These are phyloP conservation scores for Colletotrichum theobromicola DNA, from an alignment of 2,329 filamentous ascomycete genomes.

Conservation along the genomic window DNA sequence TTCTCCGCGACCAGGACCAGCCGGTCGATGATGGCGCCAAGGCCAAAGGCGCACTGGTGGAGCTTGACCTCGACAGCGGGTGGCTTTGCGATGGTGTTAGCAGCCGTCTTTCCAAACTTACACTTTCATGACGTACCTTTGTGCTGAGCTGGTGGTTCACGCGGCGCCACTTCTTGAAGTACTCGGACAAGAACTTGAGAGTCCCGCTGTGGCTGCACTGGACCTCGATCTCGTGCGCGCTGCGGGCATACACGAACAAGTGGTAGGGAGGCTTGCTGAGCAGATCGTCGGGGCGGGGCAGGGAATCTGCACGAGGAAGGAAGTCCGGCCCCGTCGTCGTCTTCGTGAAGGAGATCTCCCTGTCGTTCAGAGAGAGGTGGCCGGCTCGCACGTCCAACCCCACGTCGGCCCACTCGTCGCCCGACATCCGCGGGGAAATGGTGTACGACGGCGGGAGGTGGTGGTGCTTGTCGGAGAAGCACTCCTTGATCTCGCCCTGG, in stretches of 20 bases:
- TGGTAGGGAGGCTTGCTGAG: constrained; percentile 53
- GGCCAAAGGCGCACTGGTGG: constrained; percentile 49
- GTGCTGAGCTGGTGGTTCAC: constrained; percentile 43
- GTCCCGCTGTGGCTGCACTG: constrained; percentile 53
- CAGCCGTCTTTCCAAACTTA: not conserved
- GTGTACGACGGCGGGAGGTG: not conserved
- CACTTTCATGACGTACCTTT: constrained; percentile 28
- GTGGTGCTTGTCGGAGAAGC: constrained; percentile 33
- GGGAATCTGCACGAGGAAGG: constrained; percentile 43
- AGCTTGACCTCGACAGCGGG: constrained; percentile 46
- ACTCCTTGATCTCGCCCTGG: constrained; percentile 36
- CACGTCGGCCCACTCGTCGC: constrained; percentile 52
- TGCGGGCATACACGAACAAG: constrained; percentile 40
- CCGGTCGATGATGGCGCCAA: constrained; percentile 48
- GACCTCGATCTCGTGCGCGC: constrained; percentile 40
- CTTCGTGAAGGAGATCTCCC: not conserved
- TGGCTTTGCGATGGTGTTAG: constrained; percentile 34
- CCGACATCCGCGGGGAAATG: not conserved
- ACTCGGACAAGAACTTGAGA: constrained; percentile 48
- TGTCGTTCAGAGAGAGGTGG: constrained; percentile 22
- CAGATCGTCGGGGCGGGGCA: constrained; percentile 54
- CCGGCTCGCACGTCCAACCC: constrained; percentile 34
- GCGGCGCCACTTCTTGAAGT: constrained; percentile 52
- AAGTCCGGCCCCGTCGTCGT: constrained; percentile 27
- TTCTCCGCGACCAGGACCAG: constrained; percentile 42